Evolutionary conservation across 2,329 filamentous ascomycete species (phyloP).

Genomic region (Dichotomopilus funicola): DNA sequence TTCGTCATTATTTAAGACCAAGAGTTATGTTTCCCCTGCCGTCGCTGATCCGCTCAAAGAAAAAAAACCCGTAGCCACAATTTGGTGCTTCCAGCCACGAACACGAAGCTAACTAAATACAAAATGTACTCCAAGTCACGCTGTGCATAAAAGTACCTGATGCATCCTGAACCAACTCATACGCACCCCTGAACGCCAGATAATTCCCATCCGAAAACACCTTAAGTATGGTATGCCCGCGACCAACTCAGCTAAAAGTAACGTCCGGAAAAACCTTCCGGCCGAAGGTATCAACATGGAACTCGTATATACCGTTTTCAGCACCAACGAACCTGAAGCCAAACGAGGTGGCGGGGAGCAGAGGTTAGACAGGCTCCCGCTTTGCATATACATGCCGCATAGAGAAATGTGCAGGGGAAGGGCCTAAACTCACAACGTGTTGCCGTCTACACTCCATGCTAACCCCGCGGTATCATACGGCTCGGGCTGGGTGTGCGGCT

Average conservation of each 20-base stretch:
- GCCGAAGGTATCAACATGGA: constrained; percentile 56
- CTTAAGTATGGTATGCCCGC: neutral
- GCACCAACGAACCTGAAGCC: constrained; percentile 52
- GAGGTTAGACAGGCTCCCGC: too few relatives aligned
- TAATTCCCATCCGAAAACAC: neutral
- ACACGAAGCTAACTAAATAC: too few relatives aligned
- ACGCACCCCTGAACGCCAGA: constrained; percentile 10
- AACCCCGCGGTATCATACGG: constrained; percentile 55
- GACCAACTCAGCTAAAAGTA: constrained; percentile 14
- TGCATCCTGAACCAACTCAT: neutral
- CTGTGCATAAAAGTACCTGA: neutral
- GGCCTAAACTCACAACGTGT: constrained; percentile 44
- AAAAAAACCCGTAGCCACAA: too few relatives aligned
- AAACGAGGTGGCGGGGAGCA: neutral
- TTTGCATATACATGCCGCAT: too few relatives aligned
- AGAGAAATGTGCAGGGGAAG: neutral
- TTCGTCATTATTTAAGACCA: too few relatives aligned
- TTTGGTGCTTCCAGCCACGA: too few relatives aligned
- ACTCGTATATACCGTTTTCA: constrained; percentile 71
- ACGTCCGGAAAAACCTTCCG: constrained; percentile 52
- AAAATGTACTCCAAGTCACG: too few relatives aligned
- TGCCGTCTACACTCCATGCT: constrained; percentile 56
- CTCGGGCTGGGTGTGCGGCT: constrained; percentile 31
- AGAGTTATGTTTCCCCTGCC: too few relatives aligned
- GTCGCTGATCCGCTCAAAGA: too few relatives aligned